Base-by-base conservation (phyloP, 2,329 filamentous ascomycete genomes). In the Zarea fungicola region DNA sequence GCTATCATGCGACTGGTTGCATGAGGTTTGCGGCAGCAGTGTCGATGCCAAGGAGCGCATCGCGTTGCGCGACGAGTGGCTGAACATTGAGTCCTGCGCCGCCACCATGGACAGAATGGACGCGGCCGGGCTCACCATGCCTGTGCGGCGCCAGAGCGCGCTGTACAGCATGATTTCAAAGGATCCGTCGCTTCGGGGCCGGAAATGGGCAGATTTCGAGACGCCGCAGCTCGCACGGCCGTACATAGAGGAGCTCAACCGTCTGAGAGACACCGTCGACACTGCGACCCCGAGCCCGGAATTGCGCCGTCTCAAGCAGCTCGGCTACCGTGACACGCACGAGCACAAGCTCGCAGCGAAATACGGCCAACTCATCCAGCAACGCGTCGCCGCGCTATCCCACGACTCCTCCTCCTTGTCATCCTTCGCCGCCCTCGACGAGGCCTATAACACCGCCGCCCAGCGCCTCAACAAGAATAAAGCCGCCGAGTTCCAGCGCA, bases 1-100 rank as follows among this genome's bases (percentile, higher is more conserved):
- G 55, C 65, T 85, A 4, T 63, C 73, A n/a, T 78, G 77, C 46
- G 75, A 83, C 5, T 77, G 75, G 58, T 65, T 84, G 4, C 71
- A 74, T 34, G 78, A 87, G 59, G 66, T 90, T 9, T 80, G 75
- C 16, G 67, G 70, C 7, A 54, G 61, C 14, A 67, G 74, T 22
- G 49, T 58, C 21, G 52, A 63, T 34, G 50, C 55, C 9, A 55
- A 61, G 35, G 57, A 55, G n/a, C 62, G 61, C 1, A 55, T 50
- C 13, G 54, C 64, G 34, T 59, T 69, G 16, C 74, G 78, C 32
- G 77, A 79, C 46, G 62, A 65, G 23, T 62, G 60, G 58, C 65
- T 83, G 21, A 73, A 82, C 47, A 23, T 70, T 9, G 69, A 74
- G 48, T 77, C 76, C 35, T 62, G 65, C 4, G 60, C 63, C 13